Evolutionary conservation across 2,329 filamentous ascomycete genomes (phyloP), one percentile per base, ranked within the genome.

Genomic region (Ceratocystis cubensis): DNA sequence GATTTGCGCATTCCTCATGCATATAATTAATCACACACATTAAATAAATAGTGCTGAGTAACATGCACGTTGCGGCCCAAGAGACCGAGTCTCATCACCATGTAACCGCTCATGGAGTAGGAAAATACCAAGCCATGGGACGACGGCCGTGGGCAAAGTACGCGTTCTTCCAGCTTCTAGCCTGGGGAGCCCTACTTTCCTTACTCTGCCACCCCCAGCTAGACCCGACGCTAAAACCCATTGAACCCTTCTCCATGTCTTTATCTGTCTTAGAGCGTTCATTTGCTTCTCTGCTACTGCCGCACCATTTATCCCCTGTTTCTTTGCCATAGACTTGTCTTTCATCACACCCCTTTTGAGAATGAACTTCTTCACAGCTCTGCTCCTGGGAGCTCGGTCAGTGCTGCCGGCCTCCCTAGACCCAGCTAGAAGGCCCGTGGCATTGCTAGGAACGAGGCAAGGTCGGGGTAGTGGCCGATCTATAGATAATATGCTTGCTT

Each of bases 171-270:
- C 53, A 59, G 5, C 25, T 37, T 59, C 53, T 20, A 59, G 53
- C 28, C 17, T n/a, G 13, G 6, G 30, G 30, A 20, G 37, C 8
- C 37, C 10, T 41, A 4, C 37, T 13, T 41, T 41, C 37, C 37
- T 13, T 2, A 13, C 37, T 37, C 30, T 28, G 50, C 13, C 15
- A 25, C 25, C 17, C 25, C 25, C 30, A 17, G 17, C 50, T 59
- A 20, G 53, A 17, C 53, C 37, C 17, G 25, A 30, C 53, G 53
- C 53, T 59, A 59, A 33, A 8, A n/a, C 3, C 53, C n/a, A 30
- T 13, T 59, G 53, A 59, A 59, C 53, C 53, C 53, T 59, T 59
- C 33, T 59, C 33, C 30, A 33, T 30, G 50, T 57, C 50, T 57
- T 28, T 57, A 22, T 30, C 8, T 57, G 53, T 59, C 53, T 7